A percentile compares a stretch with the other conserved stretches of the same genome.
Evolutionary conservation across 768 basidiomycete genomes (phyloP).

Genomic region (Amanita subjunquillea): DNA sequence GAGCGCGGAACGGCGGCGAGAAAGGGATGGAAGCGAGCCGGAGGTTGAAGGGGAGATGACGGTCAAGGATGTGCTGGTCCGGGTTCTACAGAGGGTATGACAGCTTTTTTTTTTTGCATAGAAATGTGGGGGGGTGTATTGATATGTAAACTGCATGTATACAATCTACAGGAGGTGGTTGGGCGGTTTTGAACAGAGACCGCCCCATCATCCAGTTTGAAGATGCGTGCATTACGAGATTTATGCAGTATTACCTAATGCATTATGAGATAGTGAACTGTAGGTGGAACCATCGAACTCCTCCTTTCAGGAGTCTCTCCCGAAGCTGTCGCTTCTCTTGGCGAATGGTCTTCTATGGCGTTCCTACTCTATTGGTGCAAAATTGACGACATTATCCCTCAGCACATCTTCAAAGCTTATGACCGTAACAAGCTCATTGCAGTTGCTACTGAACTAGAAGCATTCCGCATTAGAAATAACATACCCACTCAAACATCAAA

Average conservation of each 20-base stretch:
- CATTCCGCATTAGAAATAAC: too few species aligned
- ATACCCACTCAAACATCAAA: too few species aligned
- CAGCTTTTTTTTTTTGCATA: too few species aligned
- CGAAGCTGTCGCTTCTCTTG: constrained; percentile 17
- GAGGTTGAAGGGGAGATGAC: not conserved
- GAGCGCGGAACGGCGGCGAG: not conserved
- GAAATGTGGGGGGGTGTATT: too few species aligned
- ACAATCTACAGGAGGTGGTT: too few species aligned
- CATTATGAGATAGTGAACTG: too few species aligned
- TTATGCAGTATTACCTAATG: too few species aligned
- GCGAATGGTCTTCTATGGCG: constrained; percentile 19
- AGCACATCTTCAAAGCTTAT: constrained; percentile 7
- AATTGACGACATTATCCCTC: constrained; percentile 13
- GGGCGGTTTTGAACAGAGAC: too few species aligned
- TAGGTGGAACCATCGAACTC: constrained; percentile 19
- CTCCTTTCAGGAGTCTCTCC: constrained; percentile 15
- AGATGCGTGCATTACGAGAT: too few species aligned
- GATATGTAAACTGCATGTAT: too few species aligned
- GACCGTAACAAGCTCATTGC: not conserved
- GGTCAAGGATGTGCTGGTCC: constrained; percentile 3
- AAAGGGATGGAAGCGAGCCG: not conserved
- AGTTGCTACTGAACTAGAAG: too few species aligned
- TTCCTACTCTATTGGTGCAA: constrained; percentile 21
- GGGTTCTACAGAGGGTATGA: not conserved
- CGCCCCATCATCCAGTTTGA: too few species aligned